Base-by-base conservation (phyloP, 148 eudicot genomes). In the Beta vulgaris region DNA sequence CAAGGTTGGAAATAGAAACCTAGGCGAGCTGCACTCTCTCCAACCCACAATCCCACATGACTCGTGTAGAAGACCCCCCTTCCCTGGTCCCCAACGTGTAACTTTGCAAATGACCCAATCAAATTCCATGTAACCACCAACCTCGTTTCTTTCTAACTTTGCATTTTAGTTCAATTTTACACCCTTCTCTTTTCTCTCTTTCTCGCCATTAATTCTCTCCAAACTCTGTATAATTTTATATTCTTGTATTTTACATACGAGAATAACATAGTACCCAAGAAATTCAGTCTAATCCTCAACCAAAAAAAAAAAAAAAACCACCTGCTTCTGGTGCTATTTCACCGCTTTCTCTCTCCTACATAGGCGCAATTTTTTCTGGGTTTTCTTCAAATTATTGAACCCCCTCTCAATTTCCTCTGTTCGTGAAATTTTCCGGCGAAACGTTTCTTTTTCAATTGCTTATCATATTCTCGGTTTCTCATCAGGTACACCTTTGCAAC, bases 1-100 rank as follows among this genome's bases (percentile, higher is more conserved):
- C n/a, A n/a, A n/a, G n/a, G n/a, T n/a, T n/a, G n/a, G n/a, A n/a
- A n/a, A n/a, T n/a, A n/a, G n/a, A n/a, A n/a, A n/a, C n/a, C n/a
- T n/a, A n/a, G n/a, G n/a, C n/a, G 48, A 9, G 48, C 48, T 9
- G 48, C 25, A 21, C 57, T 4, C 6, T 13, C 11, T 9, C 25
- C 31, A 57, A 57, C 31, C 19, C 32, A 40, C 44, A 40, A 4
- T 40, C 44, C 44, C 28, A 35, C 67, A 62, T 25, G 42, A 36
- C 40, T 13, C 40, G 42, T 62, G 67, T 62, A 15, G 21, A 62
- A 6, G 1, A 62, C 48, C 53, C 8, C 8, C 60, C 61, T 70
- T 34, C 66, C 40, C 65, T 49, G 60, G 25, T 54, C 35, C 68
- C 44, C 8, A 78, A 78, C 80, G 63, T 72, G 76, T 71, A 63